A percentile compares a stretch with the other conserved stretches of the same genome.
These are phyloP conservation scores for Plectranthus barbatus DNA, from an alignment of 257 asterid species.

Conservation along the genomic window DNA sequence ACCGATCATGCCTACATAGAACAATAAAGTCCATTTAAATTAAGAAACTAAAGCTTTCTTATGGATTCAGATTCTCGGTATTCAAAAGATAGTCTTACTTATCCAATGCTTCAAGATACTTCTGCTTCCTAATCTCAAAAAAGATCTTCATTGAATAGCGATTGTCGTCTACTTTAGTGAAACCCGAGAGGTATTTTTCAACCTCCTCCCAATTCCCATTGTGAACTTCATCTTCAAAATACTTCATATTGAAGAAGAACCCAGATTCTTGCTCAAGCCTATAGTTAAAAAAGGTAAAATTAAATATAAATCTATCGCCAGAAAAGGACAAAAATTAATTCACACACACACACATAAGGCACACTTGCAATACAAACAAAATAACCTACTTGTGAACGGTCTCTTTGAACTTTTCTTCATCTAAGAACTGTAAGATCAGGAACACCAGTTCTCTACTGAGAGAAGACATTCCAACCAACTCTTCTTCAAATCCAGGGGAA, in stretches of 20 bases:
- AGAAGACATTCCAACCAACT: conserved; percentile 65
- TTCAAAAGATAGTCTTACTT: conserved; percentile 37
- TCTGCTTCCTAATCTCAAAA: conserved; percentile 96
- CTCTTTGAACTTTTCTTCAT: conserved; percentile 53
- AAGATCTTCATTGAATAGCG: conserved; percentile 96
- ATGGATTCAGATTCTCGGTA: neutral
- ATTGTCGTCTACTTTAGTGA: conserved; percentile 91
- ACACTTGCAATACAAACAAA: conserved; percentile 4
- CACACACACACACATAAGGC: conserved; percentile 9
- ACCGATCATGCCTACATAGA: conserved; percentile 59
- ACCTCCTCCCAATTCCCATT: conserved; percentile 99
- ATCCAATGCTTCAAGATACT: conserved; percentile 95
- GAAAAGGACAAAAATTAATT: conserved; percentile 20
- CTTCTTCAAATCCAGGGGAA: conserved; percentile 34
- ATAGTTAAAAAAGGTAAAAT: conserved; percentile 5
- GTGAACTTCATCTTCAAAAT: conserved; percentile 89
- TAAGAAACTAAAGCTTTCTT: neutral
- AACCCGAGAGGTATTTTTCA: conserved; percentile 87
- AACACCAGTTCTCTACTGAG: conserved; percentile 67
- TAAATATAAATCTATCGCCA: conserved; percentile 14
- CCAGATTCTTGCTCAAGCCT: conserved; percentile 99
- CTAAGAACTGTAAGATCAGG: conserved; percentile 47
- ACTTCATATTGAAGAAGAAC: conserved; percentile 90
- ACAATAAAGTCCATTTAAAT: conserved; percentile 3
- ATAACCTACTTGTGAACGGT: conserved; percentile 47